phyloP scores from a whole-genome alignment of 192 early-diverging fungal genomes.

The Rhizophlyctis rosea region DNA sequence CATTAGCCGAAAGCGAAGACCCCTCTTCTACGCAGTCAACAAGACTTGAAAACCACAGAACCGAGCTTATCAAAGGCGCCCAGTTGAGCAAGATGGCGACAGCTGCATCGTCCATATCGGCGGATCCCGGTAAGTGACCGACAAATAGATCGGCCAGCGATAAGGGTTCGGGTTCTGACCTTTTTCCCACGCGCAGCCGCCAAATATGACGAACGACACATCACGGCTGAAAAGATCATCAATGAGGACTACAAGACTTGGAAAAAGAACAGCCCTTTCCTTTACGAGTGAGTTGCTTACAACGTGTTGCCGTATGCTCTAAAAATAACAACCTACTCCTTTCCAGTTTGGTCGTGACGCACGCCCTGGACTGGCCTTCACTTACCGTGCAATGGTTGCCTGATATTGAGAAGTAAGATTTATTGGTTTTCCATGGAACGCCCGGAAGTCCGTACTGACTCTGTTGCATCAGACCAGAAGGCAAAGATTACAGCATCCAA shows the following conservation, averaged over 20 bases:
- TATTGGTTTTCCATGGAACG: background rate
- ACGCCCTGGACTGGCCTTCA: conserved; percentile 98
- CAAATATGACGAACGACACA: conserved; percentile 20
- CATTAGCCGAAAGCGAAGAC: no score
- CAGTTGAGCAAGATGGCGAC: no score
- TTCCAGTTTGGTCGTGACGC: conserved; percentile 80
- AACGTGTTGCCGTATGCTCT: background rate
- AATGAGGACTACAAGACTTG: conserved; percentile 99
- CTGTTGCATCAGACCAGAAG: conserved; percentile 63
- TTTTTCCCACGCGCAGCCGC: background rate
- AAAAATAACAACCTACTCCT: background rate
- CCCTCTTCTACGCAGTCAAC: no score
- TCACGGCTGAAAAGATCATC: conserved; percentile 75
- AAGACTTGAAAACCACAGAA: no score
- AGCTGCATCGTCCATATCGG: no score
- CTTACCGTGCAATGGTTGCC: conserved; percentile 98
- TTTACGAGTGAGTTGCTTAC: conserved; percentile 72
- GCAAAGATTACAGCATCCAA: conserved; percentile 88
- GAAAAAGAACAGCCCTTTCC: conserved; percentile 99
- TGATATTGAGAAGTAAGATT: conserved; percentile 77
- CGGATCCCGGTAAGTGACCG: no score
- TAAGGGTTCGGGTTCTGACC: background rate
- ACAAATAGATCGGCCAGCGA: no score
- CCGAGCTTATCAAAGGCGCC: no score
- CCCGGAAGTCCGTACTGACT: background rate